Evolutionary conservation across 805 yeast species (phyloP), one percentile per base, ranked within the genome.

Genomic region (Tetrapisispora iriomotensis): DNA sequence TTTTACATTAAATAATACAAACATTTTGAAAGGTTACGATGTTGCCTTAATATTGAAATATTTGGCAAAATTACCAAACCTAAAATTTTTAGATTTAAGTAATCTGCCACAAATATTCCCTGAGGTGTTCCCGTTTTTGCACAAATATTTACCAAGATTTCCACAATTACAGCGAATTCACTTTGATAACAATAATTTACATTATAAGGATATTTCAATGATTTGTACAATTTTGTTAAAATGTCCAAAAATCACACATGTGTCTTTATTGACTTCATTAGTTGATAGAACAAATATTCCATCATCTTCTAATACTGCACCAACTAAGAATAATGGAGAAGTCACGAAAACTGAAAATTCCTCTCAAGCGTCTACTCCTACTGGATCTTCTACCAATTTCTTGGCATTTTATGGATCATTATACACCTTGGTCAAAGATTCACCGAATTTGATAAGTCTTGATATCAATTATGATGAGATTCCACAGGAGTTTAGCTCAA

Each of bases 31-130:
- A 48, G 69, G 68, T 32, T 70, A 73, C 22, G 78, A 72, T 43
- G 65, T 71, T 39, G 67, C 74, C 29, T 41, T 60, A 38, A 50
- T 80, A 43, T 70, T 79, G 41, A 65, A 71, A 41, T 48, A 71
- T 10, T 51, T 78, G 19, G 65, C 82, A 20, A 69, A 64, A 41
- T 56, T 79, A 23, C 79, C 81, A 17, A 64, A 69, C 34, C 66
- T 88, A 45, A 72, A 74, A 47, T 84, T 80, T 51, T 64, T 88
- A 43, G 96, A 88, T 56, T 55, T 88, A 39, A 80, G 92, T 37
- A 74, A 77, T 45, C 75, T 85, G 53, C 73, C 79, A 15, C 67
- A 67, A 32, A 58, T 87, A 7, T 82, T 86, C 59, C 87, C 87
- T 0, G 66, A 67, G 2, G 67, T 78, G 21, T 64, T 75, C 41